A percentile compares a stretch with the other conserved stretches of the same genome.
Evolutionary conservation across 2,329 filamentous ascomycete species (phyloP).

Genomic region (Fulvia fulva): DNA sequence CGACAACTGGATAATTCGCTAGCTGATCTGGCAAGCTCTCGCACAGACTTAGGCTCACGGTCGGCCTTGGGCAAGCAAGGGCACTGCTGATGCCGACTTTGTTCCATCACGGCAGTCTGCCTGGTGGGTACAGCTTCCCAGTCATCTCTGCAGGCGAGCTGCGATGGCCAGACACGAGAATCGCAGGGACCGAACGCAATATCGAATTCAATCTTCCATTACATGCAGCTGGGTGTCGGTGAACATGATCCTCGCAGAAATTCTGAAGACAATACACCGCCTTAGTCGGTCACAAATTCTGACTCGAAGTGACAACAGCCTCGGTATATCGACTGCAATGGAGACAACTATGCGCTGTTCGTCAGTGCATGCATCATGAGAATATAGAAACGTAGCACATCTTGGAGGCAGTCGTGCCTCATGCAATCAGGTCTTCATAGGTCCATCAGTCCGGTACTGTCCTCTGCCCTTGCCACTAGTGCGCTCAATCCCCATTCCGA

Average conservation of each 20-base stretch:
- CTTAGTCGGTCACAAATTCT: neutral
- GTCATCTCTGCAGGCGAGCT: too few relatives aligned
- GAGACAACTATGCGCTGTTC: neutral
- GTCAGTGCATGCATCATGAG: neutral
- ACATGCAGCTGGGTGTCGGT: neutral
- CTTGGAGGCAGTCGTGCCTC: neutral
- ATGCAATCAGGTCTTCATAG: neutral
- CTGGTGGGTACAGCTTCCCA: neutral
- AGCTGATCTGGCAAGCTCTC: conserved; percentile 8
- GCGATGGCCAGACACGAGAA: too few relatives aligned
- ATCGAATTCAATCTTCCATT: neutral
- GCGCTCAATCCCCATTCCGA: neutral
- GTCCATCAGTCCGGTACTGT: neutral
- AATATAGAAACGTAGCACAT: neutral
- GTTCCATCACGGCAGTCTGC: neutral
- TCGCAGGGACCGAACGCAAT: neutral
- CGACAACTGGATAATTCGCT: conserved; percentile 11
- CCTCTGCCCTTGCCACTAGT: neutral
- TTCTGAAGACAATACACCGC: too few relatives aligned
- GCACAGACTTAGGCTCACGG: neutral
- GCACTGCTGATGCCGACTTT: neutral
- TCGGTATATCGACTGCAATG: neutral
- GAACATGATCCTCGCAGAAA: neutral
- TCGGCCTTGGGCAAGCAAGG: neutral
- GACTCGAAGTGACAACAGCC: neutral